phyloP scores from a whole-genome alignment of 2,329 filamentous ascomycete species.

The Cadophora gregata region DNA sequence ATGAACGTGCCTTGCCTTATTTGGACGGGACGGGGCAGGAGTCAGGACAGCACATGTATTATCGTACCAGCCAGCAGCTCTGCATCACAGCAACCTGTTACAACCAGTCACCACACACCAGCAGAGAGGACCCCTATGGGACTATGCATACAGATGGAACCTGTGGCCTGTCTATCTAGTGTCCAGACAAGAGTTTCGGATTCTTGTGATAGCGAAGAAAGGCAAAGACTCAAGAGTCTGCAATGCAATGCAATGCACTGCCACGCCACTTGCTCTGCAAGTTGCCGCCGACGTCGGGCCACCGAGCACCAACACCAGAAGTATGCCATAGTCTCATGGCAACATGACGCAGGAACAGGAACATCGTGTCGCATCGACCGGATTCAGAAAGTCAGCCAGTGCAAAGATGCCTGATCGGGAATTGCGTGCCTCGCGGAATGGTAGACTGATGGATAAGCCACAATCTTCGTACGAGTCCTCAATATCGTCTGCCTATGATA shows the following conservation, averaged over 20 bases:
- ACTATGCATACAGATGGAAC: neutral
- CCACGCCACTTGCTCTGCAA: conserved; percentile 15
- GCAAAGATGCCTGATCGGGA: conserved; percentile 1
- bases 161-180: neutral
- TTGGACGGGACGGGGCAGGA: neutral
- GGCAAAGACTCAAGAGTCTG: neutral
- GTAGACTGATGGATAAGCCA: neutral
- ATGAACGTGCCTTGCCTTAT: conserved; percentile 3
- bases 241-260: conserved; percentile 1
- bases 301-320: neutral
- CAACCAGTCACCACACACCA: neutral
- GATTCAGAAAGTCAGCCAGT: conserved; percentile 3
- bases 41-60: conserved; percentile 6
- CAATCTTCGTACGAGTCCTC: conserved; percentile 1
- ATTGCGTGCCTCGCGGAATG: neutral
- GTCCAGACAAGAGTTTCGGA: neutral
- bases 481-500: neutral
- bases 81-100: neutral
- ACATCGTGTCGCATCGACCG: neutral
- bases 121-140: conserved; percentile 2
- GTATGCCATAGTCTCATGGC: neutral
- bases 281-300: conserved; percentile 13
- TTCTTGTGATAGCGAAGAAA: neutral
- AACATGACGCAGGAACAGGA: neutral
- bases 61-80: conserved; percentile 4